Evolutionary conservation across 2,329 filamentous ascomycete genomes (phyloP).

Genomic region (Trichoderma koningiopsis): DNA sequence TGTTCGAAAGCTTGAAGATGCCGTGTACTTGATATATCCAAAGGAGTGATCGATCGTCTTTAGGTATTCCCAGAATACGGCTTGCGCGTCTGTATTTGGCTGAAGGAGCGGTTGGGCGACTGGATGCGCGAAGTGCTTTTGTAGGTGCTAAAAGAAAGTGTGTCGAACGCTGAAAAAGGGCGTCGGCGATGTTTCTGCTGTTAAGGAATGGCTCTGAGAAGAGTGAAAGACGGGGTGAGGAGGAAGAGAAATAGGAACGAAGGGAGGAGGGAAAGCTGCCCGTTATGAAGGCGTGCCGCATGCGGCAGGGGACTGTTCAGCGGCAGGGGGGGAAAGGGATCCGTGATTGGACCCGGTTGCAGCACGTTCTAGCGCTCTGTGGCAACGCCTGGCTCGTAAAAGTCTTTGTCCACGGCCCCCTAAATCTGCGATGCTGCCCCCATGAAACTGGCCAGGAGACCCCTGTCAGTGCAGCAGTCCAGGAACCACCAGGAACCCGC

Average conservation of each 20-base stretch:
- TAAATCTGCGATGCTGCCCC: not conserved
- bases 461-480: slow-evolving; percentile 5
- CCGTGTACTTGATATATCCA: slow-evolving; percentile 12
- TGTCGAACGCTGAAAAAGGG: slow-evolving; percentile 22
- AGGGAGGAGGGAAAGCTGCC: slow-evolving; percentile 28
- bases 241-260: slow-evolving; percentile 21
- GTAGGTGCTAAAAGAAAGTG: not conserved
- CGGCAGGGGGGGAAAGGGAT: not conserved
- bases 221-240: slow-evolving; percentile 20
- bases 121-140: slow-evolving; percentile 15
- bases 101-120: slow-evolving; percentile 25
- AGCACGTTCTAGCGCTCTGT: not conserved
- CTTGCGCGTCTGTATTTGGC: not conserved
- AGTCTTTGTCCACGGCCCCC: not conserved
- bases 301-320: slow-evolving; percentile 7
- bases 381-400: slow-evolving; percentile 10
- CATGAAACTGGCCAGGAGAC: slow-evolving; percentile 10
- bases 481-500: slow-evolving; percentile 28
- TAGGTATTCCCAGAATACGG: slow-evolving; percentile 29
- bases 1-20: slow-evolving; percentile 1
- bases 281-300: slow-evolving; percentile 28
- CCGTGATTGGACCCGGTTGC: slow-evolving; percentile 7
- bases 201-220: slow-evolving; percentile 32
- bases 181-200: slow-evolving; percentile 14
- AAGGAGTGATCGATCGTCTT: slow-evolving; percentile 15